Evolutionary conservation across 192 early-diverging fungal genomes (phyloP), one percentile per base, ranked within the genome.

Genomic region (Dispira simplex): DNA sequence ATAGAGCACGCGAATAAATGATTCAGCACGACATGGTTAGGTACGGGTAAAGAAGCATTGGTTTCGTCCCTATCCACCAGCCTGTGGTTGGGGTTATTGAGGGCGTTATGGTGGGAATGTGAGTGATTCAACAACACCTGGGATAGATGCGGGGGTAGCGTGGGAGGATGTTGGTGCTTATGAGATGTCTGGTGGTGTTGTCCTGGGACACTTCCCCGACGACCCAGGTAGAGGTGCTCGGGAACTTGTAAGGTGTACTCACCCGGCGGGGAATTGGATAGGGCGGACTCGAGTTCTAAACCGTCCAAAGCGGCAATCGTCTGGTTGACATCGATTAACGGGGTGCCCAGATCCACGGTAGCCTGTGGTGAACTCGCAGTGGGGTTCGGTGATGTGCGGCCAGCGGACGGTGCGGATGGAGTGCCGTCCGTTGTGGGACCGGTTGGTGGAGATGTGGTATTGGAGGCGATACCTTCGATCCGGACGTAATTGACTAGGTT

Each of bases 1-100:
- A 98, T 97, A 11, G 88, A 90, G 68, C 90, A 95, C 8, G 95
- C 94, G 70, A 96, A 97, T 48, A 98, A 73, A 70, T 98, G 95
- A 69, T 97, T 97, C 63, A 98, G 70, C 25, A 86, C 87, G 13
- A 96, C 95, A 67, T 94, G 90, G 64, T 90, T 91, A 10, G 95
- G 95, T 23, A 90, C 87, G 0, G 90, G 90, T 14, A 98, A 70
- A 8, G 87, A 76, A 9, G 73, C 73, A 66, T 85, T 87, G 0
- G 81, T 75, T 69, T 98, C 96, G 64, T 91, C 85, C 26, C 80
- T 77, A 23, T 83, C 81, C 28, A 83, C 70, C 8, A 79, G 72
- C 16, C 74, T 68, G 52, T 20, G 18, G 48, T 51, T 16, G 18
- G 48, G 4, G 10, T 44, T 28, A 32, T 32, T 60, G 3, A 21